Evolutionary conservation across 306 rosid genomes (phyloP), one percentile per base, ranked within the genome.

Genomic region (Cyamopsis tetragonoloba): DNA sequence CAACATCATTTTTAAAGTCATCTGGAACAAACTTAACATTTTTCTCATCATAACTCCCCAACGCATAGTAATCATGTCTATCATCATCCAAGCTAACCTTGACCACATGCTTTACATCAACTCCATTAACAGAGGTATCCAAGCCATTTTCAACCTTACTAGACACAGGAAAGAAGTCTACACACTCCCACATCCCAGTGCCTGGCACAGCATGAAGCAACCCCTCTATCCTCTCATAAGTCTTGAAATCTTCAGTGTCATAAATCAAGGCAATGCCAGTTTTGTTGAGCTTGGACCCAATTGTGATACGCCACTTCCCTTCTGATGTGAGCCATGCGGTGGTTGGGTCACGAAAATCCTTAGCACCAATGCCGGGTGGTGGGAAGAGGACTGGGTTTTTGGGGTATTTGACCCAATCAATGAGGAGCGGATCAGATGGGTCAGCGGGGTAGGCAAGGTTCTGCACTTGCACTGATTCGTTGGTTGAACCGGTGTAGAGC

Each of bases 181-280:
- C 76, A 69, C 98, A 92, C 75, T 92, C 98, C 98, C 96, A 92
- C 96, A 92, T 92, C 38, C 98, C 96, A 13, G 95, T 85, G 23
- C 75, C 80, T 9, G 82, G 70, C 11, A 89, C 92, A 28, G 83
- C 95, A 79, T 70, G 82, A 27, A 92, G 85, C 6, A 72, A 12
- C 8, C 89, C 87, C 15, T 82, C 77, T 2, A 80, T 30, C 5
- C 3, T 86, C 76, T 87, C 82, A 12, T 44, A 92, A 10, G 10
- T 82, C 77, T 72, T 80, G 70, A 92, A 92, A 64, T 92, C 92
- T 19, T 61, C 15, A 0, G 98, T 92, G 18, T 89, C 92, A 53
- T 89, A 92, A 24, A 83, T 63, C 61, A 92, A 77, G 11, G 96
- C 76, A 43, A 92, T 68, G 14, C 98, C 98, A 0, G 96, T 87